These are phyloP conservation scores for Didymella keratinophila DNA, from an alignment of 2,329 filamentous ascomycete genomes.

Conservation along the genomic window DNA sequence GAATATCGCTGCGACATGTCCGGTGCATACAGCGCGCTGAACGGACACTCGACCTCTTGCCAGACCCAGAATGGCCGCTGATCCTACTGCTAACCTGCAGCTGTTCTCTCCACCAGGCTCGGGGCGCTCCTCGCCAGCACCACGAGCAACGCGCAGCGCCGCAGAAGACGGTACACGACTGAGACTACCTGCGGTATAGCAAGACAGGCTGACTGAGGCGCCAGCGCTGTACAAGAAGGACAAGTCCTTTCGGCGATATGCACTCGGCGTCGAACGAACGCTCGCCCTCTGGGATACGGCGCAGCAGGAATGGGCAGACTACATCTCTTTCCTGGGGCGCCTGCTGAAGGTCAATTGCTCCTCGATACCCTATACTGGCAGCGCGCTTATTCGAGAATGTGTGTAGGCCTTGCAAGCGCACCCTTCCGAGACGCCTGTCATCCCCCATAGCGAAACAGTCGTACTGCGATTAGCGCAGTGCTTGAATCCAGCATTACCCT, in stretches of 20 bases:
- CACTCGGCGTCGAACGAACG: slow-evolving; percentile 83
- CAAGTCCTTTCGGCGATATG: slow-evolving; percentile 84
- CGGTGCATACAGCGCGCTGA: slow-evolving; percentile 26
- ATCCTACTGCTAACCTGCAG: slow-evolving; percentile 47
- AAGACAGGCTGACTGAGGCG: slow-evolving; percentile 6
- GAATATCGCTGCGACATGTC: slow-evolving; percentile 40
- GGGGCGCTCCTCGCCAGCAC: slow-evolving; percentile 77
- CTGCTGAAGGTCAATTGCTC: slow-evolving; percentile 75
- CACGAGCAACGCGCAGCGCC: slow-evolving; percentile 79
- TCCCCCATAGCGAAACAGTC: slow-evolving; percentile 83
- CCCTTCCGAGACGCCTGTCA: slow-evolving; percentile 71
- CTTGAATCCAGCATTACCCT: slow-evolving; percentile 89
- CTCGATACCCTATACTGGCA: slow-evolving; percentile 21
- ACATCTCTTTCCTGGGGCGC: slow-evolving; percentile 94
- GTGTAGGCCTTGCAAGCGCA: slow-evolving; percentile 84
- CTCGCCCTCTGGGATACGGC: slow-evolving; percentile 90
- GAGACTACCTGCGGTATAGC: background rate
- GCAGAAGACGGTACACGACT: slow-evolving; percentile 73
- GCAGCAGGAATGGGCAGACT: slow-evolving; percentile 98
- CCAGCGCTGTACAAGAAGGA: slow-evolving; percentile 68
- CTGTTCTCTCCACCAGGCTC: slow-evolving; percentile 78
- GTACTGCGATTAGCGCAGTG: slow-evolving; percentile 95
- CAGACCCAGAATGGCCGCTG: slow-evolving; percentile 50
- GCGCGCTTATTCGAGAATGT: slow-evolving; percentile 35
- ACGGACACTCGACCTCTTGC: slow-evolving; percentile 27